Evolutionary conservation across 2,329 filamentous ascomycete genomes (phyloP).

Genomic region (Massarina eburnea): DNA sequence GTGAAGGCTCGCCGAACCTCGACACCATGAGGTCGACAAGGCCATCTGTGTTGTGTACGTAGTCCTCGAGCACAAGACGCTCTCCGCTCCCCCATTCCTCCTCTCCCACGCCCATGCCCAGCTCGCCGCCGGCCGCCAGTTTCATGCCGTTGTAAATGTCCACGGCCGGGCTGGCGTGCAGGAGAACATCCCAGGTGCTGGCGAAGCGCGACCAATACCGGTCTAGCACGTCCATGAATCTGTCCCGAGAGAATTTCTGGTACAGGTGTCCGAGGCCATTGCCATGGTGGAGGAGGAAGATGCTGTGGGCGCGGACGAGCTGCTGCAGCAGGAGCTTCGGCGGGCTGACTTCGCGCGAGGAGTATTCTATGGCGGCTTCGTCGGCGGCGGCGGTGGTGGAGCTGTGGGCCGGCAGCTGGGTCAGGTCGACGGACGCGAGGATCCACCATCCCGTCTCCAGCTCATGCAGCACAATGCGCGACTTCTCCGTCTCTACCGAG

Average conservation of each 20-base stretch:
- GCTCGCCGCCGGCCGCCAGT: slow-evolving; percentile 83
- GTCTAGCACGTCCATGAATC: slow-evolving; percentile 72
- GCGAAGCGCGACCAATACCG: slow-evolving; percentile 78
- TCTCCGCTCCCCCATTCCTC: slow-evolving; percentile 94
- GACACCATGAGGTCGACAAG: slow-evolving; percentile 86
- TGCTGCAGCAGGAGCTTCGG: slow-evolving; percentile 76
- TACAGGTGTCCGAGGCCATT: slow-evolving; percentile 72
- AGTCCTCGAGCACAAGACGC: slow-evolving; percentile 88
- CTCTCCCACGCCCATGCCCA: slow-evolving; percentile 92
- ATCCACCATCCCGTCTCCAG: slow-evolving; percentile 95
- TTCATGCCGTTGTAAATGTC: slow-evolving; percentile 83
- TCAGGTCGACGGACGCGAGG: slow-evolving; percentile 84
- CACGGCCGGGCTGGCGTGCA: slow-evolving; percentile 84
- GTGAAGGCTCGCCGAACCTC: slow-evolving; percentile 69
- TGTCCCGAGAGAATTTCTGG: slow-evolving; percentile 62
- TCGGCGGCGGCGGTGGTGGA: slow-evolving; percentile 22
- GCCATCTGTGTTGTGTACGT: slow-evolving; percentile 76
- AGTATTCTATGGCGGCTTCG: slow-evolving; percentile 69
- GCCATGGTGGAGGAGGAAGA: slow-evolving; percentile 87
- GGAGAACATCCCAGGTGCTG: slow-evolving; percentile 77
- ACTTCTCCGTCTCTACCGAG: slow-evolving; percentile 87
- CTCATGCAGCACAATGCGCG: slow-evolving; percentile 81
- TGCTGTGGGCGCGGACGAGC: slow-evolving; percentile 76
- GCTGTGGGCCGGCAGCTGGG: slow-evolving; percentile 62
- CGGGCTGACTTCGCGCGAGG: slow-evolving; percentile 85